These are phyloP conservation scores for Alternaria rosae DNA, from an alignment of 2,329 filamentous ascomycete species.

Conservation along the genomic window DNA sequence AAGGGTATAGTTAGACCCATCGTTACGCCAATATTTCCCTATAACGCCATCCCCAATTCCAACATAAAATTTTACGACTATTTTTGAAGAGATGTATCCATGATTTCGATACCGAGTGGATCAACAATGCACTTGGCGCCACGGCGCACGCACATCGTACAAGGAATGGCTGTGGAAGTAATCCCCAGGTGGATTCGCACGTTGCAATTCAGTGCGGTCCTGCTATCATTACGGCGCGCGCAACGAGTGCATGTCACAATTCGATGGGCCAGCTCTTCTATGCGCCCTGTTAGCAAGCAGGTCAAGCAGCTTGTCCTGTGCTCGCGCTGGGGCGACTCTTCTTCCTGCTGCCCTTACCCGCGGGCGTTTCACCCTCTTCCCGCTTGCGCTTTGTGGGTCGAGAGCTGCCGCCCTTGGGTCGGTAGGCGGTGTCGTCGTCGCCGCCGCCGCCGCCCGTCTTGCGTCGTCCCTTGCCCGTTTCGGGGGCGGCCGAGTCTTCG, in stretches of 20 bases:
- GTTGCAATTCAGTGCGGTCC: not conserved
- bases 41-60: not conserved
- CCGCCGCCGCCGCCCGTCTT: constrained; percentile 44
- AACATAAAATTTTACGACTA: not conserved
- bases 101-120: not conserved
- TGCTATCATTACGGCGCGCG: not conserved
- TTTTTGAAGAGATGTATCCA: not conserved
- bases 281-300: not conserved
- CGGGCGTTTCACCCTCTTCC: constrained; percentile 45
- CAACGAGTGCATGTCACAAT: not conserved
- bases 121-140: not conserved
- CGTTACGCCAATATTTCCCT: not conserved
- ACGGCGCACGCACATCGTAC: not conserved
- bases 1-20: constrained; percentile 8
- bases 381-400: constrained; percentile 54
- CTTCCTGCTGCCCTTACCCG: constrained; percentile 39
- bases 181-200: not conserved
- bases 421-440: constrained; percentile 55
- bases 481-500: constrained; percentile 50
- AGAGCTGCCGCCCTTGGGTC: constrained; percentile 58
- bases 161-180: not conserved
- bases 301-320: constrained; percentile 18
- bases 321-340: constrained; percentile 42
- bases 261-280: not conserved
- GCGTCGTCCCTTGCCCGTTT: constrained; percentile 32